Evolutionary conservation across 371 early-diverging fungal genomes (phyloP).

Genomic region (Dinochytrium kinnereticum): DNA sequence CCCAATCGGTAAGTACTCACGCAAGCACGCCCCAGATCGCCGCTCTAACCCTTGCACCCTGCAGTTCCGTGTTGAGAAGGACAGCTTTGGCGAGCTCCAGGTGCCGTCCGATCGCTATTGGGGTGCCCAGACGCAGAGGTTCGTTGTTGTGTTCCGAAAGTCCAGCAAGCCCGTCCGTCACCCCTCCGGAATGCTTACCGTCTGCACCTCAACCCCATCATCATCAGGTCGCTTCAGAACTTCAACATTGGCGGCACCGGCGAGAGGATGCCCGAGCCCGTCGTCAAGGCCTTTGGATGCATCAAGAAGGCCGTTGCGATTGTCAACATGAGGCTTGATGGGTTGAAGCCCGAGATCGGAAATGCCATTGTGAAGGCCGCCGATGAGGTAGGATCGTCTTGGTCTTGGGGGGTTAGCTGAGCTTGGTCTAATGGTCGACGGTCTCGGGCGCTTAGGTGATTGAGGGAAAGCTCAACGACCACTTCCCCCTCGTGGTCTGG

Average conservation of each 20-base stretch:
- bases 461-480: conserved; percentile 81
- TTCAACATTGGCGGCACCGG: conserved; percentile 88
- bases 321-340: conserved; percentile 83
- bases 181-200: not conserved
- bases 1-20: too few species aligned
- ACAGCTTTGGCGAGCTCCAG: conserved; percentile 88
- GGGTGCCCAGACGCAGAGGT: conserved; percentile 94
- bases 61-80: conserved; percentile 68
- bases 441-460: conserved; percentile 66
- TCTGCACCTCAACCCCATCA: not conserved
- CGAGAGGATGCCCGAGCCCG: conserved; percentile 89
- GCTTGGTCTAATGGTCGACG: not conserved
- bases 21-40: too few species aligned
- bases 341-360: conserved; percentile 71
- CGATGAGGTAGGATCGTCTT: conserved; percentile 40
- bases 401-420: not conserved
- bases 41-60: too few species aligned
- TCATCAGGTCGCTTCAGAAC: conserved; percentile 75
- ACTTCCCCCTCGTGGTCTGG: conserved; percentile 96
- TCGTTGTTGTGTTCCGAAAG: too few species aligned
- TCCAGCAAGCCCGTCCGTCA: not conserved
- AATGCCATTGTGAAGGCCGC: conserved; percentile 71
- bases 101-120: conserved; percentile 89
- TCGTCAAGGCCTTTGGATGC: conserved; percentile 87
- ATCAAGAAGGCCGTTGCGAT: conserved; percentile 88